Conservation (phyloP, 2,329 filamentous ascomycete species). For the Chrysoporthe austroafricana region DNA sequence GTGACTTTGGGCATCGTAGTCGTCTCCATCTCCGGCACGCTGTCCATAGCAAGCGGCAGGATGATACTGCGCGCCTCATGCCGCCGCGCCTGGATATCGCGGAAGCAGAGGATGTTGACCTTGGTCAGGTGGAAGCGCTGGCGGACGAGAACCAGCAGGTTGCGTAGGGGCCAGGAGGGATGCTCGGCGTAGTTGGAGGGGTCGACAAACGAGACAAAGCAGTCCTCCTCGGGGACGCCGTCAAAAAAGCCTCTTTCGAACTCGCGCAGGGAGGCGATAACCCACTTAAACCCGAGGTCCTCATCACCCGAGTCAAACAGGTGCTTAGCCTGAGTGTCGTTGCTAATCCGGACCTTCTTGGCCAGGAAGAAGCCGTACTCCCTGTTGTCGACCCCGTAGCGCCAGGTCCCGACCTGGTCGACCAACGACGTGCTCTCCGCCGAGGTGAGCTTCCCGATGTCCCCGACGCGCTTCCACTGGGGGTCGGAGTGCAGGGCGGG, state of each 20-base stretch:
- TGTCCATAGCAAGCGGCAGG: constrained; percentile 65
- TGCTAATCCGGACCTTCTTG: constrained; percentile 64
- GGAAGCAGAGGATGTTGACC: constrained; percentile 86
- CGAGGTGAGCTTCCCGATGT: constrained; percentile 59
- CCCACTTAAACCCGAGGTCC: constrained; percentile 72
- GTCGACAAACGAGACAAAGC: constrained; percentile 86
- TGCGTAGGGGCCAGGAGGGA: constrained; percentile 91
- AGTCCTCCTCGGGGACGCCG: constrained; percentile 69
- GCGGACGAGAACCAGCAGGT: constrained; percentile 82
- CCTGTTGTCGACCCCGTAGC: constrained; percentile 76
- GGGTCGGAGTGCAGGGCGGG: constrained; percentile 90
- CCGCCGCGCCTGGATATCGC: constrained; percentile 76
- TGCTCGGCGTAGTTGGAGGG: constrained; percentile 87
- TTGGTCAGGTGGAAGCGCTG: constrained; percentile 78
- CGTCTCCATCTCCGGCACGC: constrained; percentile 47
- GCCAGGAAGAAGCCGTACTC: constrained; percentile 97
- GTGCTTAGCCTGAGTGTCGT: constrained; percentile 41
- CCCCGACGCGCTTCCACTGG: constrained; percentile 70
- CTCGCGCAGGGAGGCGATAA: constrained; percentile 72
- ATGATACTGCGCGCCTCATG: constrained; percentile 84
- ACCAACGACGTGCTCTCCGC: constrained; percentile 79
- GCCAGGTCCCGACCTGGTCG: constrained; percentile 85
- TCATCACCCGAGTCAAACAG: constrained; percentile 56
- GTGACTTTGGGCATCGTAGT: constrained; percentile 82
- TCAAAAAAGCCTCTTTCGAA: constrained; percentile 91